Conservation (phyloP, 495 filamentous ascomycete genomes). For the Penicillium nucicola region DNA sequence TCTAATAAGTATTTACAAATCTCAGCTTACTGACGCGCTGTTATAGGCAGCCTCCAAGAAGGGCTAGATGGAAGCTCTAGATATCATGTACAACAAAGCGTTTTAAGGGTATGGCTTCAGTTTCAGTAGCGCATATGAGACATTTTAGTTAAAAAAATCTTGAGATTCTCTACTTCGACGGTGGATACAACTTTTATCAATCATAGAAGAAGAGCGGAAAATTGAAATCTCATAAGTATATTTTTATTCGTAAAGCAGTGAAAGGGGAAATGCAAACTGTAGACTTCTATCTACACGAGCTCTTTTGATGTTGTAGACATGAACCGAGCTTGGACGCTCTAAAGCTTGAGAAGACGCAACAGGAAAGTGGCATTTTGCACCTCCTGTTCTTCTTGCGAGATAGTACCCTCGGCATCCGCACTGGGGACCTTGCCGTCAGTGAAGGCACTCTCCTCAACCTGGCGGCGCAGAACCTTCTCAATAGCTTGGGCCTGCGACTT, state of each 20-base stretch:
- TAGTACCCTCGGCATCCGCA: slow-evolving; percentile 57
- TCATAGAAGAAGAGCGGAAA: background rate
- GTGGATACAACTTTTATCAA: background rate
- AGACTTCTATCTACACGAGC: slow-evolving; percentile 12
- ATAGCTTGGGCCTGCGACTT: slow-evolving; percentile 63
- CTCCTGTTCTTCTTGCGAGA: slow-evolving; percentile 85
- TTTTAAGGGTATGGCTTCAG: background rate
- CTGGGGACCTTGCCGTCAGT: slow-evolving; percentile 60
- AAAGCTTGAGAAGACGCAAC: slow-evolving; percentile 77
- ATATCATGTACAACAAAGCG: background rate
- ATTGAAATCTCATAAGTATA: slow-evolving; percentile 2
- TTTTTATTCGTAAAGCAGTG: slow-evolving; percentile 9
- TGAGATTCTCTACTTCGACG: background rate
- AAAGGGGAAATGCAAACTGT: background rate
- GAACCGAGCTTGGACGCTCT: slow-evolving; percentile 14
- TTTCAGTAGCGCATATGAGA: background rate
- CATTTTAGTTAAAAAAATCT: background rate
- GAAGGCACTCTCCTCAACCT: slow-evolving; percentile 69
- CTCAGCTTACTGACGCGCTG: background rate
- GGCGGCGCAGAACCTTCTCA: slow-evolving; percentile 76
- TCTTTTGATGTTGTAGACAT: background rate
- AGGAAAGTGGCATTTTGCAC: slow-evolving; percentile 83
- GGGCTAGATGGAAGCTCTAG: slow-evolving; percentile 11
- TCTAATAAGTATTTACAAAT: background rate
- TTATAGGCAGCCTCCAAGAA: slow-evolving; percentile 41